Evolutionary conservation across 495 filamentous ascomycete genomes (phyloP), one percentile per base, ranked within the genome.

Genomic region (Sphaerosporella brunnea): DNA sequence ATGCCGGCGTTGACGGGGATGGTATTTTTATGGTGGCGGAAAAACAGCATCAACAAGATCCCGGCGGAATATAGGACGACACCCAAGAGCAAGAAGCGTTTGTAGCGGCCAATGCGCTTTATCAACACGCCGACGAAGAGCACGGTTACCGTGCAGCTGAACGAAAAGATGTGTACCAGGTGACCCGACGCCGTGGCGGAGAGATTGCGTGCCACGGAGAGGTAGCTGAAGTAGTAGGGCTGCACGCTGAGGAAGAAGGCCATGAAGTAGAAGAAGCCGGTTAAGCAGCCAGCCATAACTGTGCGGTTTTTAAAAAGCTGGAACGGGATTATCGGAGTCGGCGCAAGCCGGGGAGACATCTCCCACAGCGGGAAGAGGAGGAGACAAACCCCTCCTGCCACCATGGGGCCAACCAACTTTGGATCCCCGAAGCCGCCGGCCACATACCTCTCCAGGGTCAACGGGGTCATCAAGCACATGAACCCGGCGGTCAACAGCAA

Each of bases 91-190:
- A 79, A 68, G 51, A 68, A 77, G 28, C 67, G 64, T 36, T 77
- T 75, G 62, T 79, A 80, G 28, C 68, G 68, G 20, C 66, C 62
- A 8, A 71, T 72, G 47, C 74, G 76, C 52, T 78, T 78, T 51
- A 81, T 80, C 30, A 72, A 47, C 34, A 80, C 48, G 13, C 74
- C 78, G 11, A 78, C 67, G 30, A 69, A 57, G 45, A 83, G 71
- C 2, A 74, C 70, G 25, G 75, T 68, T 49, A 83, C 73, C 3
- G 77, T 80, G 0, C 78, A 74, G 3, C 75, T 70, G 51, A 85
- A 82, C 19, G 75, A 72, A 53, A 82, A 83, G 13, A 72, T 77
- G 48, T 81, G 71, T n/a, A 73, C 71, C 38, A 85, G 73, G 52
- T 74, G 76, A 26, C 75, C 77, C 8, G 79, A 73, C 8, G 73